Evolutionary conservation across 306 rosid species (phyloP).

Genomic region (Psophocarpus tetragonolobus): DNA sequence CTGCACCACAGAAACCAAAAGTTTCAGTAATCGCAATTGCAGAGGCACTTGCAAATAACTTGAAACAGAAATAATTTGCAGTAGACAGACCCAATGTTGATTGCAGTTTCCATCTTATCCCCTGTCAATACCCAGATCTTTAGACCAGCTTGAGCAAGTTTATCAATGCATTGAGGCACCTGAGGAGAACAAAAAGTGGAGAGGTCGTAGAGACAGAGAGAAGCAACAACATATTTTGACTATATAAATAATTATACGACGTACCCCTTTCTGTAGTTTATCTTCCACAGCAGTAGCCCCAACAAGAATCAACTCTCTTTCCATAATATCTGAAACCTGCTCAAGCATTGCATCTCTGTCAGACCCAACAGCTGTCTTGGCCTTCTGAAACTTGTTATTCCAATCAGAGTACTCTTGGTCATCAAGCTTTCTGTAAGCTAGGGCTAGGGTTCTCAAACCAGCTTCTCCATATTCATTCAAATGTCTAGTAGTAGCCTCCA

Average conservation of each 20-base stretch:
- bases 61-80: conserved; percentile 29
- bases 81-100: conserved; percentile 88
- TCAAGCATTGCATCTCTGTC: conserved; percentile 88
- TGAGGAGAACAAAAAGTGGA: conserved; percentile 33
- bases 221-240: conserved; percentile 19
- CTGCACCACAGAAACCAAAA: conserved; percentile 52
- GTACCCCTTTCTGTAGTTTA: conserved; percentile 96
- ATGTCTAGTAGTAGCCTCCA: conserved; percentile 74
- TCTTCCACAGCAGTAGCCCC: conserved; percentile 99
- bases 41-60: conserved; percentile 9
- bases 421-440: conserved; percentile 79
- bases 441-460: conserved; percentile 91
- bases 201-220: conserved; percentile 7
- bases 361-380: conserved; percentile 76
- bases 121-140: conserved; percentile 98
- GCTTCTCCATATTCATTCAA: conserved; percentile 94
- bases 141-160: conserved; percentile 99
- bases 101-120: conserved; percentile 99
- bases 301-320: conserved; percentile 80
- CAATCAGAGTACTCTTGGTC: conserved; percentile 77
- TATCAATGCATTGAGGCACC: conserved; percentile 99
- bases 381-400: conserved; percentile 84
- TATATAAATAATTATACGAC: conserved; percentile 12
- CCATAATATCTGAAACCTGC: conserved; percentile 67
- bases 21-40: conserved; percentile 11